These are phyloP conservation scores for Psophocarpus tetragonolobus DNA, from an alignment of 306 rosid species.

Conservation along the genomic window DNA sequence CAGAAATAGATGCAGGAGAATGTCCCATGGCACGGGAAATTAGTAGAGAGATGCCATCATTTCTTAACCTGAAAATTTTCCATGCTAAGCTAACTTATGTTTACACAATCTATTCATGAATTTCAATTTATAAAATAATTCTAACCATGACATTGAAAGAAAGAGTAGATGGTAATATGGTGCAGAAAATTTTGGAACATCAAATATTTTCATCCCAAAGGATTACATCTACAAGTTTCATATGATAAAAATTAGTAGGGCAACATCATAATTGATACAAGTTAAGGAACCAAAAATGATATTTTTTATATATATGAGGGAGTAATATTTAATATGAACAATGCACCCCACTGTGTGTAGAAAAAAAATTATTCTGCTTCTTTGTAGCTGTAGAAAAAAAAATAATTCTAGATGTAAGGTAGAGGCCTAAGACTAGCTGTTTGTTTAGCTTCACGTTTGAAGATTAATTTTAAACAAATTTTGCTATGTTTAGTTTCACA, in stretches of 20 bases:
- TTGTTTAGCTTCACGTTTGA: too few relatives aligned
- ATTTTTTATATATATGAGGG: neutral
- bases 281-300: neutral
- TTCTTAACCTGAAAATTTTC: slow-evolving; percentile 47
- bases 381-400: neutral
- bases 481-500: too few relatives aligned
- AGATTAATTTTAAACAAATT: too few relatives aligned
- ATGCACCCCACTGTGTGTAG: neutral
- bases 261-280: neutral
- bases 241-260: neutral
- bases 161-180: slow-evolving; percentile 6
- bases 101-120: neutral
- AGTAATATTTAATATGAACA: neutral
- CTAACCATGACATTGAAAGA: neutral
- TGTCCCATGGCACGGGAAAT: slow-evolving; percentile 25
- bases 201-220: neutral
- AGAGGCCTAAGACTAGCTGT: neutral
- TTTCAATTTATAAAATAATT: slow-evolving; percentile 24
- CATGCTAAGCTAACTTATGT: slow-evolving; percentile 35
- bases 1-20: slow-evolving; percentile 37
- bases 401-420: neutral
- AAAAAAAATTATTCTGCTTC: neutral
- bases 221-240: slow-evolving; percentile 4
- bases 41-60: slow-evolving; percentile 32
- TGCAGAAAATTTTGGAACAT: neutral